phyloP scores from a whole-genome alignment of 2,329 filamentous ascomycete species.

The Colletotrichum shisoi region DNA sequence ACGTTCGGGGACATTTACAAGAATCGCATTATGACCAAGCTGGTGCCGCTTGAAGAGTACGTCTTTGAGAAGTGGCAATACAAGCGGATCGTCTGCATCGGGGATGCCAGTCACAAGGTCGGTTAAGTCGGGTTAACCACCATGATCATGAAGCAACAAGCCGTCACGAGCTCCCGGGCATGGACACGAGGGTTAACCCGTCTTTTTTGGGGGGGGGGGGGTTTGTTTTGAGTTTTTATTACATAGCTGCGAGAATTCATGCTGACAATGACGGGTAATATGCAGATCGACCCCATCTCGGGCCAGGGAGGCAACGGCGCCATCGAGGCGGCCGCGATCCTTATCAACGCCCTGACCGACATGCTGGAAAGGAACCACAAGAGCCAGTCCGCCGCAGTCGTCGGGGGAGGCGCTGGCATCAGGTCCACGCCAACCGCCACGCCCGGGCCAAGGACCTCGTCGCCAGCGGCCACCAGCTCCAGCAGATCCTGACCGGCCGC shows the following conservation, averaged over 20 bases:
- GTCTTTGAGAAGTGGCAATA: slow-evolving; percentile 52
- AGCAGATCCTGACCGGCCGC: slow-evolving; percentile 18
- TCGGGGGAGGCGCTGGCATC: slow-evolving; percentile 5
- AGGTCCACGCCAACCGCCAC: slow-evolving; percentile 27
- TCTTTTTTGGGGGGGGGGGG: too few species aligned
- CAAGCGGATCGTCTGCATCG: slow-evolving; percentile 50
- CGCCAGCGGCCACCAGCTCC: slow-evolving; percentile 17
- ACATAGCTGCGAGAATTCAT: too few species aligned
- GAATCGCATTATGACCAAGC: slow-evolving; percentile 43
- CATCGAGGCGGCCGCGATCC: slow-evolving; percentile 42
- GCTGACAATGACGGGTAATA: too few species aligned
- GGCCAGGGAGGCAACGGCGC: slow-evolving; percentile 44
- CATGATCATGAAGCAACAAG: not conserved
- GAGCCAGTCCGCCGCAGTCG: not conserved
- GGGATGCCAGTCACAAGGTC: slow-evolving; percentile 55
- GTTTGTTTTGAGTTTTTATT: too few species aligned
- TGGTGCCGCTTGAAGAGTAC: slow-evolving; percentile 46
- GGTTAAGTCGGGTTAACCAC: not conserved
- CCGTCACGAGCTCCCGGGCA: too few species aligned
- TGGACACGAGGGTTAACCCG: too few species aligned
- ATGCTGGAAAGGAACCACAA: slow-evolving; percentile 26
- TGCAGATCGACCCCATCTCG: slow-evolving; percentile 41
- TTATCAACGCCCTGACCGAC: slow-evolving; percentile 38
- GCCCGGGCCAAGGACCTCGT: slow-evolving; percentile 14
- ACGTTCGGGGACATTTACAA: slow-evolving; percentile 48